Evolutionary conservation across 2,329 filamentous ascomycete genomes (phyloP).

Genomic region (Talaromyces sp.): DNA sequence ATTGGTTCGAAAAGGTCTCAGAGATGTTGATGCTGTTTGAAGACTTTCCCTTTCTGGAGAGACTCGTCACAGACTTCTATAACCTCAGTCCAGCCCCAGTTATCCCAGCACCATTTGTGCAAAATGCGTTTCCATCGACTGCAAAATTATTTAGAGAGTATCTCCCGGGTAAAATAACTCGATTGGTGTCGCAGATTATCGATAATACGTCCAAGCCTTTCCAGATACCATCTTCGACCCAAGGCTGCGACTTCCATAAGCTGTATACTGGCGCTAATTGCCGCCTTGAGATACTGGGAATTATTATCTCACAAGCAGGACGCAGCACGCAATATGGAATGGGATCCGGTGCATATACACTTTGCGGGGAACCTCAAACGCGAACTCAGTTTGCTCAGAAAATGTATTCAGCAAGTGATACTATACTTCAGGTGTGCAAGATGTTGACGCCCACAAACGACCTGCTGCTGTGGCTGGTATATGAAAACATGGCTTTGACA

Average conservation of each 20-base stretch:
- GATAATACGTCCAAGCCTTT: constrained; percentile 28
- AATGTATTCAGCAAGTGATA: constrained; percentile 35
- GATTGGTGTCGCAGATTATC: constrained; percentile 15
- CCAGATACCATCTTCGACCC: constrained; percentile 22
- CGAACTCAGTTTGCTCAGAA: constrained; percentile 23
- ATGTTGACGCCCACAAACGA: constrained; percentile 40
- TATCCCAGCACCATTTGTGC: constrained; percentile 5
- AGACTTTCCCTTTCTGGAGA: neutral
- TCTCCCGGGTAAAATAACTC: neutral
- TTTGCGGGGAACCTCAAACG: constrained; percentile 5
- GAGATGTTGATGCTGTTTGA: neutral
- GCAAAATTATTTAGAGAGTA: neutral
- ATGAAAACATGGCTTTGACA: constrained; percentile 37
- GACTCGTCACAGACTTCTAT: constrained; percentile 1
- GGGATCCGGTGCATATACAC: constrained; percentile 19
- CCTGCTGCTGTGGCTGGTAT: constrained; percentile 29
- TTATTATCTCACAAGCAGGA: constrained; percentile 39
- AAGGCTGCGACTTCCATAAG: constrained; percentile 35
- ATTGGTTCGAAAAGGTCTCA: constrained; percentile 5
- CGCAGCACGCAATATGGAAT: constrained; percentile 25
- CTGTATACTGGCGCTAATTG: constrained; percentile 37
- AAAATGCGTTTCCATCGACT: neutral
- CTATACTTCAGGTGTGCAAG: constrained; percentile 36
- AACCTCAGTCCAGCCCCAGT: neutral
- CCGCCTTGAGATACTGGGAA: constrained; percentile 39